Percentiles rank a stretch among this genome's conserved stretches.
These are phyloP conservation scores for Sisymbrium irio DNA, from an alignment of 345 rosid genomes.

Conservation along the genomic window DNA sequence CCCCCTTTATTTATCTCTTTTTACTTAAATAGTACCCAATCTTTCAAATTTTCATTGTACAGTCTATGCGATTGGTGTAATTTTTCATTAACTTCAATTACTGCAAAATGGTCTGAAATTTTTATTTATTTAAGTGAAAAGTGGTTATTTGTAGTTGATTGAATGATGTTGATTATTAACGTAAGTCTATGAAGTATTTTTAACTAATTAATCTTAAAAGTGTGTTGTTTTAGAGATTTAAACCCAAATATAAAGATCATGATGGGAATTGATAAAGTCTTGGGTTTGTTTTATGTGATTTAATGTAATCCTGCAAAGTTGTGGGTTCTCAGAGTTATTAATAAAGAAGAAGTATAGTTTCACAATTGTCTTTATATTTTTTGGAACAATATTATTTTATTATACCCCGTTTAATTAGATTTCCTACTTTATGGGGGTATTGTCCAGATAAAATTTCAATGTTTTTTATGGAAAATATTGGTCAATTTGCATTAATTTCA, in stretches of 20 bases:
- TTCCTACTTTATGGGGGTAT: not conserved
- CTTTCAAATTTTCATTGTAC: not conserved
- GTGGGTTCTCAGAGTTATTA: not conserved
- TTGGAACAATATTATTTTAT: not conserved
- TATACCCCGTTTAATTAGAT: not conserved
- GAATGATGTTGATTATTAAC: not conserved
- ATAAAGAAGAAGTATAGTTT: not conserved
- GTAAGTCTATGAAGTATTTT: not conserved
- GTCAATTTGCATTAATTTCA: conserved; percentile 5
- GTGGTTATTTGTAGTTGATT: not conserved
- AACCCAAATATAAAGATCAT: not conserved
- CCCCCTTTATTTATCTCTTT: not conserved
- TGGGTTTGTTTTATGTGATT: not conserved
- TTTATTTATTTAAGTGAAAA: not conserved
- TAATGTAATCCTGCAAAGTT: not conserved
- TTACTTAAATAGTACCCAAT: not conserved
- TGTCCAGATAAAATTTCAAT: not conserved
- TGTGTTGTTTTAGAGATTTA: not conserved
- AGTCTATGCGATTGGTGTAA: not conserved
- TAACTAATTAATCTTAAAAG: not conserved
- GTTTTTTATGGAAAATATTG: not conserved
- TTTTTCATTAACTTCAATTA: not conserved
- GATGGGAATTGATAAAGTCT: not conserved
- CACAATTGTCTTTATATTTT: not conserved
- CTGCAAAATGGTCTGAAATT: not conserved